These are phyloP conservation scores for Orbilia oligospora DNA, from an alignment of 2,329 filamentous ascomycete species.

Conservation along the genomic window DNA sequence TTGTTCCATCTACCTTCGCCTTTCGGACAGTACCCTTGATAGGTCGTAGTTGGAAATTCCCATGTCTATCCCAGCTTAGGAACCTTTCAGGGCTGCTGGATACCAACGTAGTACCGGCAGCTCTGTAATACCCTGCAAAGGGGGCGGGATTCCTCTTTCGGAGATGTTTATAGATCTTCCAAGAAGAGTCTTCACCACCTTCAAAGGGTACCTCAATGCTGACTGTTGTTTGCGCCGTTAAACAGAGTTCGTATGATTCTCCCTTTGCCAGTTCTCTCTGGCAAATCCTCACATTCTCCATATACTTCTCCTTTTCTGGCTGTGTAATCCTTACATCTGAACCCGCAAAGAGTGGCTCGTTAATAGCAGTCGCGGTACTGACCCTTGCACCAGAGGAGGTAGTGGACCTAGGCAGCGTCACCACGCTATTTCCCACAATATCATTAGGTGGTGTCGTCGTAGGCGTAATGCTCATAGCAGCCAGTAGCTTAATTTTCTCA, in stretches of 20 bases:
- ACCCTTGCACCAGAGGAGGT: not conserved
- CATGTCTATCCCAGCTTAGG: conserved; percentile 76
- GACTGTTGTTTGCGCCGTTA: conserved; percentile 65
- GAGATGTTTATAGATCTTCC: conserved; percentile 80
- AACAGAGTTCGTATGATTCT: conserved; percentile 68
- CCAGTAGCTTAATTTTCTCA: conserved; percentile 64
- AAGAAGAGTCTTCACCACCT: conserved; percentile 70
- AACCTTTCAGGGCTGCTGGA: conserved; percentile 92
- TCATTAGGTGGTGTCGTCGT: conserved; percentile 61
- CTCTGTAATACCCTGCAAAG: conserved; percentile 84
- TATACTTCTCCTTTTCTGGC: conserved; percentile 64
- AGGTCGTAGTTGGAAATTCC: conserved; percentile 83
- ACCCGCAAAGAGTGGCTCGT: conserved; percentile 35
- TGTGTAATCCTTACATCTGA: conserved; percentile 54
- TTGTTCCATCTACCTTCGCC: conserved; percentile 78
- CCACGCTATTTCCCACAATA: not conserved
- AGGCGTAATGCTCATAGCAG: conserved; percentile 63
- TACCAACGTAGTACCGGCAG: conserved; percentile 79
- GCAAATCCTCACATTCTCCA: conserved; percentile 66
- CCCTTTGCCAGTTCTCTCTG: conserved; percentile 67
- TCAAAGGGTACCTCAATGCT: conserved; percentile 64
- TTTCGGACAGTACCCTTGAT: conserved; percentile 91
- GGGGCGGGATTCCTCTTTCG: conserved; percentile 82
- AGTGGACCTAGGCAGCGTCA: conserved; percentile 4
- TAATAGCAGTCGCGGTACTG: not conserved